These are phyloP conservation scores for Collybiopsis luxurians DNA, from an alignment of 768 basidiomycete genomes.

Conservation along the genomic window DNA sequence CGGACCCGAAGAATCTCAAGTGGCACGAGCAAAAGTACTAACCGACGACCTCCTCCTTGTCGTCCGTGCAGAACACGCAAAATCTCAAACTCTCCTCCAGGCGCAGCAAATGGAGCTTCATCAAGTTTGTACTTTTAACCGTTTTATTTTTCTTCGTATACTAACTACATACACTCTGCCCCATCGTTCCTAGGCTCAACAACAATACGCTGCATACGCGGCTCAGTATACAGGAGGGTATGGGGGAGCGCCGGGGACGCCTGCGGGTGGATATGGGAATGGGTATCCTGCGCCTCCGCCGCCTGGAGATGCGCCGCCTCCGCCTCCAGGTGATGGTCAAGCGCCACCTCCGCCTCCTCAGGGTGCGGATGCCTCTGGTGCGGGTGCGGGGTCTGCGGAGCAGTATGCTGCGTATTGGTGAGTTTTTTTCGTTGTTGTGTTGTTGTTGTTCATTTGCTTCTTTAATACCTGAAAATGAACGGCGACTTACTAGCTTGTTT, in stretches of 20 bases:
- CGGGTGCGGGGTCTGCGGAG: conserved; percentile 40
- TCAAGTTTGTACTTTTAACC: conserved; percentile 30
- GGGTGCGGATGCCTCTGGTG: conserved; percentile 34
- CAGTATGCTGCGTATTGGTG: conserved; percentile 63
- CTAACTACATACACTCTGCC: neutral
- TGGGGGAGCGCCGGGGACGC: neutral
- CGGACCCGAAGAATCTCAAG: conserved; percentile 89
- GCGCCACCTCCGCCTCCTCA: conserved; percentile 44
- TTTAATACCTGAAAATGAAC: neutral
- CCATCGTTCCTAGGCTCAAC: too few species aligned
- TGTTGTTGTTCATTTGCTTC: neutral
- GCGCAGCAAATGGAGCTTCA: conserved; percentile 88
- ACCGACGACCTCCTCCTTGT: conserved; percentile 89
- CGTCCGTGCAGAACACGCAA: conserved; percentile 84
- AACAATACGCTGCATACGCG: too few species aligned
- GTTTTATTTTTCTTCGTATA: neutral
- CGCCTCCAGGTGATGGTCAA: conserved; percentile 43
- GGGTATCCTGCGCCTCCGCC: conserved; percentile 51
- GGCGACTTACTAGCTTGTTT: neutral
- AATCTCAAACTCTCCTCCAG: conserved; percentile 60
- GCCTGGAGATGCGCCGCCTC: conserved; percentile 50
- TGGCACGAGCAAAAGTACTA: conserved; percentile 81
- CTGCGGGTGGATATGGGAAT: conserved; percentile 6
- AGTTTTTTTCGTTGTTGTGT: conserved; percentile 20
- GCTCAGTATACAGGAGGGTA: conserved; percentile 50